phyloP scores from a whole-genome alignment of 2,329 filamentous ascomycete species.

The Trichoderma guizhouense region DNA sequence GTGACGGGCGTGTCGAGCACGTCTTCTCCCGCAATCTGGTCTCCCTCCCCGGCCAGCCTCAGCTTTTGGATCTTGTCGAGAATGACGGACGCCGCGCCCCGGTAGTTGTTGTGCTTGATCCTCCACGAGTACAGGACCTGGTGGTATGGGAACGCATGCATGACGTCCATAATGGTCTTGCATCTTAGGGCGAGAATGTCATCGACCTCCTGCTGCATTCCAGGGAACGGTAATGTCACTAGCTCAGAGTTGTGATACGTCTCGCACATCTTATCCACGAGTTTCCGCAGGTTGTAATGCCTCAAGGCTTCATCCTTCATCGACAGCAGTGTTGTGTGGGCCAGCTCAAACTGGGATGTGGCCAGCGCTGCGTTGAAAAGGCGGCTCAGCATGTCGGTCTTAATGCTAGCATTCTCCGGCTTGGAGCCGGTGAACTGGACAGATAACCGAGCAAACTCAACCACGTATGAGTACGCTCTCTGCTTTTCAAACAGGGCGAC shows the following conservation, averaged over 20 bases:
- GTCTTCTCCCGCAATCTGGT: conserved; percentile 53
- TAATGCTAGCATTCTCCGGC: conserved; percentile 40
- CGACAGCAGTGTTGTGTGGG: conserved; percentile 73
- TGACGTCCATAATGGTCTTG: conserved; percentile 63
- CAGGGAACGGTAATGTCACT: conserved; percentile 73
- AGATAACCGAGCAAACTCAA: conserved; percentile 76
- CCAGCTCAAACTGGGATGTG: conserved; percentile 75
- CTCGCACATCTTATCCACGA: conserved; percentile 68
- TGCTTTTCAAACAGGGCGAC: conserved; percentile 75
- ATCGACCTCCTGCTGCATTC: conserved; percentile 75
- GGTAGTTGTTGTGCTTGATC: conserved; percentile 78
- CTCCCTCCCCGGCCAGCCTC: conserved; percentile 55
- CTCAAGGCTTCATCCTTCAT: conserved; percentile 71
- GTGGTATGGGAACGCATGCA: conserved; percentile 72
- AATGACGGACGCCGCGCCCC: conserved; percentile 66
- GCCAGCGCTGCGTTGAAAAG: conserved; percentile 80
- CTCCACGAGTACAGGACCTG: conserved; percentile 91
- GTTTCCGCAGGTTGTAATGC: conserved; percentile 64
- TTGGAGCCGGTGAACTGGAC: conserved; percentile 56
- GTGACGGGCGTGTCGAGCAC: conserved; percentile 62
- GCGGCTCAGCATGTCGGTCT: conserved; percentile 73
- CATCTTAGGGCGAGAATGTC: conserved; percentile 71
- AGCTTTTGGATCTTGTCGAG: conserved; percentile 63
- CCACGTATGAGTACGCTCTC: conserved; percentile 73
- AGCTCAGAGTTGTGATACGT: conserved; percentile 64